These are phyloP conservation scores for Sclerotinia glacialis DNA, from an alignment of 2,329 filamentous ascomycete genomes.

Conservation along the genomic window DNA sequence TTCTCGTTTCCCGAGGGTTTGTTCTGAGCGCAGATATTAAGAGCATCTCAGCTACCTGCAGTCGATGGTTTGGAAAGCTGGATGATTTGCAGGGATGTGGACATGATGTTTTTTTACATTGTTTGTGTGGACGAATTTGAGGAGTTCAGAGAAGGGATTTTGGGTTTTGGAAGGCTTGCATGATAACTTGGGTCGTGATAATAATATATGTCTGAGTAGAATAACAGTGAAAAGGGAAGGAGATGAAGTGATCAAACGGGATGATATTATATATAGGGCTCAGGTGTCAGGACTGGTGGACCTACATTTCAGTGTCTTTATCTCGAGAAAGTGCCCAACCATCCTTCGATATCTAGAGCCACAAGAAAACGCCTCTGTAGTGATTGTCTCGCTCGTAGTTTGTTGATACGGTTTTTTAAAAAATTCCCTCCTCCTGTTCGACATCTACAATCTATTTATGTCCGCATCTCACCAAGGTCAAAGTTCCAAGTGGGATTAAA, in stretches of 20 bases:
- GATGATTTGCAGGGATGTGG: no score
- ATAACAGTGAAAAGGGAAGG: not conserved
- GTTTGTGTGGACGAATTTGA: not conserved
- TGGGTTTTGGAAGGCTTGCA: not conserved
- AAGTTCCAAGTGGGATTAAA: not conserved
- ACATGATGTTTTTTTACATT: no score
- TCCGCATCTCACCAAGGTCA: not conserved
- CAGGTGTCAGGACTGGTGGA: no score
- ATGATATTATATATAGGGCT: no score
- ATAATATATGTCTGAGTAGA: not conserved
- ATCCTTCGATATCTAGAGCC: fast-evolving
- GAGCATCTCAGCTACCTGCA: no score
- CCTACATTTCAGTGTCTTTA: not conserved
- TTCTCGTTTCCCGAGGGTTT: no score
- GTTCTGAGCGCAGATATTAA: no score
- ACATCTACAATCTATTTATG: not conserved
- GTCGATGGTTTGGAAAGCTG: no score
- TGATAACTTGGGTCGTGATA: not conserved
- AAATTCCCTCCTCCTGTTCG: not conserved
- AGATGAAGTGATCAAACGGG: not conserved
- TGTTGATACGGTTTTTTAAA: fast-evolving
- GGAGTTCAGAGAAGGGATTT: not conserved
- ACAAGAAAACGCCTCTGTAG: not conserved
- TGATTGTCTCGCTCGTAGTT: not conserved
- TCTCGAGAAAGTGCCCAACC: no score